Evolutionary conservation across 768 basidiomycete genomes (phyloP).

Genomic region (Hortiboletus flavorubellus): DNA sequence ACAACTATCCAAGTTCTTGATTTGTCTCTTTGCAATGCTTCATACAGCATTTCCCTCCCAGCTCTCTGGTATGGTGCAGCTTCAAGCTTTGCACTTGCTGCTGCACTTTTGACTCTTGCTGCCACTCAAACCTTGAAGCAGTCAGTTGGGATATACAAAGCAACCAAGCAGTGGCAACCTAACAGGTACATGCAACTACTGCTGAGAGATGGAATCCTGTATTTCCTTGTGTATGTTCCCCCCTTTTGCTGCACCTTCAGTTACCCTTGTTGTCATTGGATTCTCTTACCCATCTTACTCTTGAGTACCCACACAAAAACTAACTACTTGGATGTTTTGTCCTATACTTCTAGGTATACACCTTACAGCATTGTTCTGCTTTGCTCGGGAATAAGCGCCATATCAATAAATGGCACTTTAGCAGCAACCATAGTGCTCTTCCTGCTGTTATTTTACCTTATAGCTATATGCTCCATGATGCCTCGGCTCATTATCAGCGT

Average conservation of each 20-base stretch:
- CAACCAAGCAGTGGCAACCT: too few species aligned
- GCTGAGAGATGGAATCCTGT: neutral
- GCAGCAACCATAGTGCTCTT: neutral
- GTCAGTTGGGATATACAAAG: too few species aligned
- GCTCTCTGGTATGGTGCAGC: too few species aligned
- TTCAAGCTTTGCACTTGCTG: too few species aligned
- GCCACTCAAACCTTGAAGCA: too few species aligned
- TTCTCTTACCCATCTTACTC: neutral
- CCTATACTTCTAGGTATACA: neutral
- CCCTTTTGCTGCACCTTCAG: neutral
- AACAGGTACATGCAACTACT: too few species aligned
- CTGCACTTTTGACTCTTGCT: too few species aligned
- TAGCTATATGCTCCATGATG: neutral
- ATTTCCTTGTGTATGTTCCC: neutral
- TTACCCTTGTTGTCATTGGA: neutral
- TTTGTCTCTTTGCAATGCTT: too few species aligned
- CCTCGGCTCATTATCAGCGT: slow-evolving; percentile 1
- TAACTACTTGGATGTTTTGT: neutral
- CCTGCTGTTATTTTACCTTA: neutral
- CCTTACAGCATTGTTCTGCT: neutral
- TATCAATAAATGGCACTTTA: neutral
- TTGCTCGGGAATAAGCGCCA: neutral
- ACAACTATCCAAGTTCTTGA: too few species aligned
- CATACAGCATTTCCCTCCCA: too few species aligned
- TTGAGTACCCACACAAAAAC: neutral